phyloP scores from a whole-genome alignment of 768 basidiomycete genomes.

The Mycena vitilis region DNA sequence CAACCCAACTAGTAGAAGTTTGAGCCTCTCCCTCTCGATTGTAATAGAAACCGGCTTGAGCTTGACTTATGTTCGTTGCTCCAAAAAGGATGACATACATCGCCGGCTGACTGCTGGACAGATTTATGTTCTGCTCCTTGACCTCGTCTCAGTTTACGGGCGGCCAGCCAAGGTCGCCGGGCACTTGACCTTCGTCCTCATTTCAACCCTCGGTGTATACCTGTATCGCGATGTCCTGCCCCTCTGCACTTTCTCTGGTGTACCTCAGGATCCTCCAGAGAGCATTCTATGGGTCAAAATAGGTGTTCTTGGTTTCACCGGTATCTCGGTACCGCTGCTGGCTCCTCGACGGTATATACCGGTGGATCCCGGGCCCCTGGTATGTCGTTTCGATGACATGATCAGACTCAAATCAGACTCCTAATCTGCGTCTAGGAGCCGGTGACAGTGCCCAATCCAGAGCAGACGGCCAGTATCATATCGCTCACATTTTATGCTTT shows the following conservation, averaged over 20 bases:
- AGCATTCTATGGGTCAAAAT: conserved; percentile 66
- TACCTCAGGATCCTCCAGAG: conserved; percentile 57
- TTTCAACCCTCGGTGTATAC: conserved; percentile 56
- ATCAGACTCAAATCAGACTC: too few relatives aligned
- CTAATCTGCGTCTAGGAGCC: conserved; percentile 43
- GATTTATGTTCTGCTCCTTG: conserved; percentile 11
- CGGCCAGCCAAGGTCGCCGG: conserved; percentile 23
- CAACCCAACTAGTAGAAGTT: neutral
- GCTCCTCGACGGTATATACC: conserved; percentile 67
- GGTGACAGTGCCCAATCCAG: conserved; percentile 48
- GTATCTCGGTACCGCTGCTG: conserved; percentile 62
- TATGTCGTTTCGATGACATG: conserved; percentile 29
- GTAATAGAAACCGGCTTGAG: neutral
- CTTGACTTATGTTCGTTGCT: conserved; percentile 15
- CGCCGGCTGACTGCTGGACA: neutral
- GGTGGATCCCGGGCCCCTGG: conserved; percentile 61
- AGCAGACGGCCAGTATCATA: conserved; percentile 63
- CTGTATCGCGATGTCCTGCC: conserved; percentile 69
- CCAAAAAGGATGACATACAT: too few relatives aligned
- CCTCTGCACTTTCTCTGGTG: conserved; percentile 58
- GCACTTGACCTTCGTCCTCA: conserved; percentile 43
- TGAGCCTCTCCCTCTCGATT: neutral
- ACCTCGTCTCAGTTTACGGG: neutral
- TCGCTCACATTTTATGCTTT: conserved; percentile 61
- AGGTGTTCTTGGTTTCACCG: conserved; percentile 53